These are phyloP conservation scores for Bathelium albidoporum DNA, from an alignment of 495 filamentous ascomycete genomes.

Conservation along the genomic window DNA sequence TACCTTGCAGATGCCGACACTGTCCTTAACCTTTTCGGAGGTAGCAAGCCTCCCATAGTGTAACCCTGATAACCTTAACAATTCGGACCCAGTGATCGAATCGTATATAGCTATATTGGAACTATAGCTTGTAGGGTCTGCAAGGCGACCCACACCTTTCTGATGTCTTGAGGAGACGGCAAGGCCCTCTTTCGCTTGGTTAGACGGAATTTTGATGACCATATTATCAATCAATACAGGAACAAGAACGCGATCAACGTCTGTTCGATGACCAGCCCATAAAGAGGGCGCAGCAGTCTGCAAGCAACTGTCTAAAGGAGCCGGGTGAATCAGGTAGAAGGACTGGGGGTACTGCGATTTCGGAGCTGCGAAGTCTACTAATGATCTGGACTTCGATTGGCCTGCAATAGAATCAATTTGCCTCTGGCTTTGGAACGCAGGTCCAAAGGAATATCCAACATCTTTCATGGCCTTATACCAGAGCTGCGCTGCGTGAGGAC, in stretches of 20 bases:
- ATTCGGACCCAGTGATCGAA: too few relatives aligned
- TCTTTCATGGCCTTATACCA: conserved; percentile 25
- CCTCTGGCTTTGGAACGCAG: conserved; percentile 12
- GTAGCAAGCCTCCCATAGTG: too few relatives aligned
- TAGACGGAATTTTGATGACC: too few relatives aligned
- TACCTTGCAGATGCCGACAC: too few relatives aligned
- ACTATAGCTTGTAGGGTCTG: too few relatives aligned
- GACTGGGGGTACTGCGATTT: neutral
- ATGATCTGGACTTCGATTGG: neutral
- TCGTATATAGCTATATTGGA: too few relatives aligned
- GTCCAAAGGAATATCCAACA: conserved; percentile 19
- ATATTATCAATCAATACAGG: neutral
- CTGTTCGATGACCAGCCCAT: neutral
- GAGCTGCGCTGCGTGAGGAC: too few relatives aligned
- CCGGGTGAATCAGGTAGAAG: neutral
- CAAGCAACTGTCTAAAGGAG: neutral
- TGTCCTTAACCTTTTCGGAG: too few relatives aligned
- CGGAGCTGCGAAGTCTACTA: neutral
- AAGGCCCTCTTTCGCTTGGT: too few relatives aligned
- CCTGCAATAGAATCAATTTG: conserved; percentile 9
- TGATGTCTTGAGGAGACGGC: too few relatives aligned
- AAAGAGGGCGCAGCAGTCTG: neutral
- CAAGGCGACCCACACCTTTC: too few relatives aligned
- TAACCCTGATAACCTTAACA: too few relatives aligned
- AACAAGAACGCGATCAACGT: neutral